Percentiles rank a stretch among this genome's conserved stretches.
phyloP scores from a whole-genome alignment of 805 yeast genomes.

The Candida railenensis region DNA sequence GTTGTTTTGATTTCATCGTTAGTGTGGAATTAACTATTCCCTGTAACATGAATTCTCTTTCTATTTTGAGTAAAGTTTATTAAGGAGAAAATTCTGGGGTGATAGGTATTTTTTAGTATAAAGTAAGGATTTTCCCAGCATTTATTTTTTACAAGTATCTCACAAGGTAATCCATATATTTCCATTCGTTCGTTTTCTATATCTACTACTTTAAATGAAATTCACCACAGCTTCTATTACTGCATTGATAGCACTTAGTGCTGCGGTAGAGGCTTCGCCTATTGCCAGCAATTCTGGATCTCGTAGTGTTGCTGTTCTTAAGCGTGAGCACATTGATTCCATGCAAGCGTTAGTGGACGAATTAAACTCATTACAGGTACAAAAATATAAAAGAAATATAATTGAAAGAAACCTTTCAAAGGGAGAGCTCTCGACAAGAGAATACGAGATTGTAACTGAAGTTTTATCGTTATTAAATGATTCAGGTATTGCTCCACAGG shows the following conservation, averaged over 20 bases:
- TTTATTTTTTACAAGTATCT: too few relatives aligned
- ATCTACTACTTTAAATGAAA: slow-evolving; percentile 20
- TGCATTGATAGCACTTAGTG: slow-evolving; percentile 24
- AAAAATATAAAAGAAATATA: slow-evolving; percentile 29
- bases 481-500: slow-evolving; percentile 34
- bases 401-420: slow-evolving; percentile 8
- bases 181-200: not conserved
- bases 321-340: slow-evolving; percentile 19
- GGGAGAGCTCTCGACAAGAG: slow-evolving; percentile 31
- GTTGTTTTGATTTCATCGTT: too few relatives aligned
- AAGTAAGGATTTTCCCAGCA: too few relatives aligned
- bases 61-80: too few relatives aligned
- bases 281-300: slow-evolving; percentile 6
- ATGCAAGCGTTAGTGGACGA: slow-evolving; percentile 20
- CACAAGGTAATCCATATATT: too few relatives aligned
- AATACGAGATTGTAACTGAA: slow-evolving; percentile 38
- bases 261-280: slow-evolving; percentile 36
- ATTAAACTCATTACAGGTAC: slow-evolving; percentile 14
- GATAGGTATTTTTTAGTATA: too few relatives aligned
- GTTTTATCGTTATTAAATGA: slow-evolving; percentile 37
- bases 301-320: slow-evolving; percentile 7
- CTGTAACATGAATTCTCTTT: too few relatives aligned
- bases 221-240: slow-evolving; percentile 29
- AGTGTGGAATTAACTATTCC: too few relatives aligned
- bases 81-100: too few relatives aligned